Percentiles rank a stretch among this genome's conserved stretches.
Evolutionary conservation across 148 eudicot species (phyloP).

Genomic region (Simmondsia chinensis): DNA sequence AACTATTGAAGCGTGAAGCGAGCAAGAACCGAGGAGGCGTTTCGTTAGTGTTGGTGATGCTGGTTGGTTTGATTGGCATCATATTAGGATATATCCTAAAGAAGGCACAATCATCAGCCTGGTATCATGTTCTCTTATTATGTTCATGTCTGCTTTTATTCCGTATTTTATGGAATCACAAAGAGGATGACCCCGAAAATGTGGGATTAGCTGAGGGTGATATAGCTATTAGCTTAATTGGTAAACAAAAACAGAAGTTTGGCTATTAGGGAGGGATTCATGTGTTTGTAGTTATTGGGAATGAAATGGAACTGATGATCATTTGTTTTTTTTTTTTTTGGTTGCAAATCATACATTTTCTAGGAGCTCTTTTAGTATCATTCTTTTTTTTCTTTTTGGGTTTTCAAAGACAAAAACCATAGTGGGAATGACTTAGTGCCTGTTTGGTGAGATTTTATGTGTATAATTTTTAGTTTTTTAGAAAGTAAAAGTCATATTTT

Average conservation of each 20-base stretch:
- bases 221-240: slow-evolving; percentile 9
- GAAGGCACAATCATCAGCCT: slow-evolving; percentile 28
- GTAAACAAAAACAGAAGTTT: slow-evolving; percentile 2
- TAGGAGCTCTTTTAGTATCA: not conserved
- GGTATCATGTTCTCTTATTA: not conserved
- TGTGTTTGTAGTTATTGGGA: slow-evolving; percentile 25
- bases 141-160: slow-evolving; percentile 2
- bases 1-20: slow-evolving; percentile 50
- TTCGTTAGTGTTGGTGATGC: slow-evolving; percentile 39
- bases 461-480: no score
- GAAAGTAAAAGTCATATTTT: no score
- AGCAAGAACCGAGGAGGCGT: slow-evolving; percentile 49
- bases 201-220: slow-evolving; percentile 1
- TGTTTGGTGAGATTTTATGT: no score
- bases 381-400: slow-evolving; percentile 5
- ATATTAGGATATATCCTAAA: slow-evolving; percentile 59
- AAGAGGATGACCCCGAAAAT: slow-evolving; percentile 8
- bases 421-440: no score
- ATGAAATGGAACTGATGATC: slow-evolving; percentile 8
- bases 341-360: slow-evolving; percentile 14
- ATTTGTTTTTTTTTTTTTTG: not conserved
- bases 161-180: slow-evolving; percentile 12
- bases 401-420: not conserved
- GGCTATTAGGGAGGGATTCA: slow-evolving; percentile 21
- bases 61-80: slow-evolving; percentile 55